Conservation (phyloP, 1,284 basidiomycete species). For the Cutaneotrichosporon cavernicola region DNA sequence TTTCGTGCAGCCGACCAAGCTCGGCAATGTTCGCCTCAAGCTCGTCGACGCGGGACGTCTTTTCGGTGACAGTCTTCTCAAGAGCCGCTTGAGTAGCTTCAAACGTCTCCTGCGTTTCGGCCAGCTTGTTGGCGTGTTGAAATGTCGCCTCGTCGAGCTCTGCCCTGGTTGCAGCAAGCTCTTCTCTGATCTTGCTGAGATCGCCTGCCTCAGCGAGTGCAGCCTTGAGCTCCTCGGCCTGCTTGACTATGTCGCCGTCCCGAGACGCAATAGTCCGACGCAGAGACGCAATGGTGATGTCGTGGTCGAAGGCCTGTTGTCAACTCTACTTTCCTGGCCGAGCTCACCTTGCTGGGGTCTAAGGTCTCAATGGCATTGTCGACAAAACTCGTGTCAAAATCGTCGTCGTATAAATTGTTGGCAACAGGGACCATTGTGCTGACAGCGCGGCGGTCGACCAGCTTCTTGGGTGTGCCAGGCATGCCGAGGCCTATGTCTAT, state of each 20-base stretch:
- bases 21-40: slow-evolving; percentile 42
- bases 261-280: slow-evolving; percentile 34
- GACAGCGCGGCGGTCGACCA: slow-evolving; percentile 44
- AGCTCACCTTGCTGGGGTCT: slow-evolving; percentile 15
- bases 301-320: slow-evolving; percentile 36
- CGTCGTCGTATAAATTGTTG: slow-evolving; percentile 26
- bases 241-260: slow-evolving; percentile 32
- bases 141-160: slow-evolving; percentile 25
- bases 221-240: slow-evolving; percentile 17
- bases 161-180: slow-evolving; percentile 20
- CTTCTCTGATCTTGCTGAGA: slow-evolving; percentile 11
- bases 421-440: slow-evolving; percentile 40
- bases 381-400: not conserved
- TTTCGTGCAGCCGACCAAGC: slow-evolving; percentile 39
- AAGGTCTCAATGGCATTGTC: slow-evolving; percentile 13
- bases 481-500: slow-evolving; percentile 38
- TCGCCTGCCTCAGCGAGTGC: slow-evolving; percentile 20
- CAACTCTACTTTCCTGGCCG: not conserved
- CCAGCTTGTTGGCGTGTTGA: slow-evolving; percentile 24
- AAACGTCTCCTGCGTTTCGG: slow-evolving; percentile 33
- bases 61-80: slow-evolving; percentile 31
- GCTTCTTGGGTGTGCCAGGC: slow-evolving; percentile 24
- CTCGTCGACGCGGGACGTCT: slow-evolving; percentile 35
- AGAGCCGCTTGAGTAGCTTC: slow-evolving; percentile 37
- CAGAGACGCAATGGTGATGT: slow-evolving; percentile 34